phyloP scores from a whole-genome alignment of 805 yeast genomes.

The Debaryomyces prosopidis region DNA sequence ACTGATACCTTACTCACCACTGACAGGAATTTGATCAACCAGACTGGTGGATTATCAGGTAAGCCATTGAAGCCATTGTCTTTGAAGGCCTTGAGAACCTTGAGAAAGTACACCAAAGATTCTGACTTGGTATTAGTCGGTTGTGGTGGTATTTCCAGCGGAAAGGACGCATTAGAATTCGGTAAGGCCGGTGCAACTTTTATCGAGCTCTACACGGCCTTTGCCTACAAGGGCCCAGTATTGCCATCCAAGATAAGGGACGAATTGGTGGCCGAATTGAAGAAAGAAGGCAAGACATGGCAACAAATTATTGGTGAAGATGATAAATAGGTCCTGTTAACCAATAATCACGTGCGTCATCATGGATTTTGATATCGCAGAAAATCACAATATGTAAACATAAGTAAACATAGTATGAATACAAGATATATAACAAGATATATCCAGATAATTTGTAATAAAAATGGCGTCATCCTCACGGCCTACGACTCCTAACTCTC shows the following conservation, averaged over 20 bases:
- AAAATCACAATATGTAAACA: not conserved
- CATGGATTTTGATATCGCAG: not conserved
- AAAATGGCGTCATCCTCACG: constrained; percentile 17
- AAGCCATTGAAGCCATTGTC: constrained; percentile 82
- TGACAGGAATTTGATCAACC: constrained; percentile 39
- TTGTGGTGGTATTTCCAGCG: constrained; percentile 91
- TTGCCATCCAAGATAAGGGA: constrained; percentile 50
- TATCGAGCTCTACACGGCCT: constrained; percentile 83
- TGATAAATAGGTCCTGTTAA: constrained; percentile 13
- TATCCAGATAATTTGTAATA: not conserved
- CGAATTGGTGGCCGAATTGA: constrained; percentile 48
- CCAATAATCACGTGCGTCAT: not conserved
- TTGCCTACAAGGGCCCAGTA: constrained; percentile 93
- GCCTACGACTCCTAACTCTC: constrained; percentile 21
- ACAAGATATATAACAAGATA: constrained; percentile 10
- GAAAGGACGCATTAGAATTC: constrained; percentile 86
- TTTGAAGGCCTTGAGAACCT: constrained; percentile 64
- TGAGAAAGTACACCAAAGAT: constrained; percentile 77
- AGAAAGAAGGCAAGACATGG: constrained; percentile 83
- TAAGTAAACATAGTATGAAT: not conserved
- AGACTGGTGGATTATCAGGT: constrained; percentile 93
- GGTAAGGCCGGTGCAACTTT: constrained; percentile 94
- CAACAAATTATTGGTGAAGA: constrained; percentile 71
- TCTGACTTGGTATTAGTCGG: constrained; percentile 78
- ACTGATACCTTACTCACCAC: constrained; percentile 50